phyloP scores from a whole-genome alignment of 768 basidiomycete species.

The Rhizopogon rudus region DNA sequence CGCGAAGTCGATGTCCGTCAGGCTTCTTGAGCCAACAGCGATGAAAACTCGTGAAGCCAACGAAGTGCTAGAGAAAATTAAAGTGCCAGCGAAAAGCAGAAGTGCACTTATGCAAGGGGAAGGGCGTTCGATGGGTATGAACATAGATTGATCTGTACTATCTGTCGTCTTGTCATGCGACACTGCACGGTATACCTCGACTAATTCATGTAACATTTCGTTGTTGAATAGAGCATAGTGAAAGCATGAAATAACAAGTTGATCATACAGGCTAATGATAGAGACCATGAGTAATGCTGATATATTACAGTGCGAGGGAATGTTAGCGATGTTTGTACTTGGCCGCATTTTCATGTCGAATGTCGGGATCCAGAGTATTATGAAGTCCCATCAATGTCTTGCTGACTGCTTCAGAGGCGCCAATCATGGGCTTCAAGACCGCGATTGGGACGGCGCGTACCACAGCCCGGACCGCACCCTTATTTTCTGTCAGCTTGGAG shows the following conservation, averaged over 20 bases:
- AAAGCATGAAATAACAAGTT: not conserved
- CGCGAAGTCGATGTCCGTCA: conserved; percentile 51
- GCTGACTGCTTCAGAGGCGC: conserved; percentile 93
- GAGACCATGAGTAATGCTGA: not conserved
- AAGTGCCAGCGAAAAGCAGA: conserved; percentile 53
- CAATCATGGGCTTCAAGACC: conserved; percentile 96
- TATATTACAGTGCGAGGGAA: conserved; percentile 18
- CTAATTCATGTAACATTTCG: not conserved
- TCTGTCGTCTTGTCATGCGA: not conserved
- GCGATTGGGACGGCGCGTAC: conserved; percentile 97
- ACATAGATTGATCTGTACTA: conserved; percentile 50
- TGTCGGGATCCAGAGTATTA: conserved; percentile 86
- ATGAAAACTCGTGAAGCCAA: conserved; percentile 37
- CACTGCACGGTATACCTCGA: not conserved
- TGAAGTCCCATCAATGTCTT: conserved; percentile 92
- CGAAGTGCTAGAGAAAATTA: conserved; percentile 74
- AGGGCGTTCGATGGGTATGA: conserved; percentile 90
- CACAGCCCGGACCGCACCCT: conserved; percentile 93
- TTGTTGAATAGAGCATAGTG: not conserved
- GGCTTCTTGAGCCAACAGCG: conserved; percentile 60
- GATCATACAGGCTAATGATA: not conserved
- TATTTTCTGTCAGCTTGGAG: not conserved
- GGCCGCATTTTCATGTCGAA: conserved; percentile 78
- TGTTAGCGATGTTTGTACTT: conserved; percentile 84
- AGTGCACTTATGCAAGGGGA: conserved; percentile 80